phyloP scores from a whole-genome alignment of 2,329 filamentous ascomycete species.

The Acephala macrosclerotiorum region DNA sequence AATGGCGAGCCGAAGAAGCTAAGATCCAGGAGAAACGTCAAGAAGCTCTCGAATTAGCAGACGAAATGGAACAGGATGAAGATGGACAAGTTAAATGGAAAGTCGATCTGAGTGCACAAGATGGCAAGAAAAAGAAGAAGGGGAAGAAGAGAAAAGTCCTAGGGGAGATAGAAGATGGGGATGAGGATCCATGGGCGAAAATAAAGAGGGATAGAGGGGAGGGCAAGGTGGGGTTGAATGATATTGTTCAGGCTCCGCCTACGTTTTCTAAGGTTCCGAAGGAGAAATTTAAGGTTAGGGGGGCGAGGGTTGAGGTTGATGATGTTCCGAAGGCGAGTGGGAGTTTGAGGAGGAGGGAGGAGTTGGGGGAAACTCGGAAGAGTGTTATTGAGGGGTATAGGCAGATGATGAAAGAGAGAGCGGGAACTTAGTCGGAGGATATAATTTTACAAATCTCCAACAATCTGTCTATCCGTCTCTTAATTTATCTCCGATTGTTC shows the following conservation, averaged over 20 bases:
- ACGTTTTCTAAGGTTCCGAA: slow-evolving; percentile 42
- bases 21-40: slow-evolving; percentile 49
- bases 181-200: slow-evolving; percentile 45
- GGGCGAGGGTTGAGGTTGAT: slow-evolving; percentile 70
- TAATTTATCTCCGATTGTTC: neutral
- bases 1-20: slow-evolving; percentile 74
- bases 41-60: slow-evolving; percentile 41
- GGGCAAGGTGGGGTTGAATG: slow-evolving; percentile 46
- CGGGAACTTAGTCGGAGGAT: neutral
- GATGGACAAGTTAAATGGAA: slow-evolving; percentile 60
- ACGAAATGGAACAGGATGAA: slow-evolving; percentile 42
- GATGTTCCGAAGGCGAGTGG: slow-evolving; percentile 74
- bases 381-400: slow-evolving; percentile 79
- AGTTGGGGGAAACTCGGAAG: slow-evolving; percentile 72
- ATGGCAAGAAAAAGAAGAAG: slow-evolving; percentile 39
- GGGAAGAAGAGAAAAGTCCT: slow-evolving; percentile 48
- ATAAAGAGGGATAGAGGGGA: slow-evolving; percentile 41
- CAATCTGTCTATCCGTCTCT: no score
- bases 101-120: slow-evolving; percentile 61
- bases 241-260: slow-evolving; percentile 45
- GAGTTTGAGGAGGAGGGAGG: slow-evolving; percentile 75
- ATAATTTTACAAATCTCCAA: neutral
- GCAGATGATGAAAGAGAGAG: slow-evolving; percentile 65
- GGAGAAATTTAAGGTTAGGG: slow-evolving; percentile 55
- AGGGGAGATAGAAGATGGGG: slow-evolving; percentile 49